phyloP scores from a whole-genome alignment of 768 basidiomycete species.

The Baorangia bicolor region DNA sequence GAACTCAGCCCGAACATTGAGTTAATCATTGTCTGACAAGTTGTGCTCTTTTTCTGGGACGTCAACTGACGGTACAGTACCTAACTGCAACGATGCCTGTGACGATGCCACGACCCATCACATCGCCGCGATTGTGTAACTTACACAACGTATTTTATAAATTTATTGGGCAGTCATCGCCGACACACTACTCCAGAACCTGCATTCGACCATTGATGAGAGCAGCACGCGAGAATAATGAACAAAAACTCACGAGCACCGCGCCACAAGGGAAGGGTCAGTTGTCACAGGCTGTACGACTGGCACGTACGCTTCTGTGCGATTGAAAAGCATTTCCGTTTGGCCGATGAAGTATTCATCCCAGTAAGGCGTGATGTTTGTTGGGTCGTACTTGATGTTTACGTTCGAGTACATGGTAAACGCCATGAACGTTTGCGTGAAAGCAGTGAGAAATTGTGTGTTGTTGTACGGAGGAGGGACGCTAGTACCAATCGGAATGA shows the following conservation, averaged over 20 bases:
- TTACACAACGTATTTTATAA: neutral
- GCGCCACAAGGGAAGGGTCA: neutral
- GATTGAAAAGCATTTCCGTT: neutral
- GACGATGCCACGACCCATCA: neutral
- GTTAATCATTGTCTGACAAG: too few species aligned
- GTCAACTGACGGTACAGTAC: neutral
- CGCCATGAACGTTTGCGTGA: neutral
- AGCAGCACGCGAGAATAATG: neutral
- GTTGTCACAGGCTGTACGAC: neutral
- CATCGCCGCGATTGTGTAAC: neutral
- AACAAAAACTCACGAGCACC: neutral
- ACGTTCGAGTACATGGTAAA: neutral
- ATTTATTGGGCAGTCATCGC: neutral
- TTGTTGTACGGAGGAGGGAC: neutral
- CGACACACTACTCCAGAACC: neutral
- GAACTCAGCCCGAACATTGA: neutral
- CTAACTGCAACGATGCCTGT: too few species aligned
- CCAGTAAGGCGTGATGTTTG: neutral
- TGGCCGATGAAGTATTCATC: neutral
- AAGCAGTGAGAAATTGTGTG: neutral
- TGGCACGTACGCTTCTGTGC: neutral
- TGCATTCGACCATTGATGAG: neutral
- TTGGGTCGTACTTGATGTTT: neutral
- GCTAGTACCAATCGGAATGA: neutral
- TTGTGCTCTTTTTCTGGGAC: neutral